These are phyloP conservation scores for Ustilago nuda DNA, from an alignment of 1,284 basidiomycete species.

Conservation along the genomic window DNA sequence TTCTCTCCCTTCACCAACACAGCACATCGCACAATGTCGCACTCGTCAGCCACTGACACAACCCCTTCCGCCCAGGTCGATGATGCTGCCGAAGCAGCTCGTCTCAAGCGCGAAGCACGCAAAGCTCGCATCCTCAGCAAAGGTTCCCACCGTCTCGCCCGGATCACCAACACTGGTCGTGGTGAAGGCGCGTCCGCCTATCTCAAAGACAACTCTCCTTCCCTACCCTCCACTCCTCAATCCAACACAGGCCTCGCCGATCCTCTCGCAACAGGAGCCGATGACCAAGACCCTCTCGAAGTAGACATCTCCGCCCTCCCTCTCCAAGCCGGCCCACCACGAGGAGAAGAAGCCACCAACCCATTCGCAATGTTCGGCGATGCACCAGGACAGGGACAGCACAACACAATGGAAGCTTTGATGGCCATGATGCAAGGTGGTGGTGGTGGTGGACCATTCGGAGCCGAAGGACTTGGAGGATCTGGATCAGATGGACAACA, in stretches of 20 bases:
- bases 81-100: slow-evolving; percentile 60
- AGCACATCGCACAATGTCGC: slow-evolving; percentile 25
- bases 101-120: slow-evolving; percentile 64
- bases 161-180: slow-evolving; percentile 66
- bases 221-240: slow-evolving; percentile 8
- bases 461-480: neutral
- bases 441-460: neutral
- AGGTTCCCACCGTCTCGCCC: slow-evolving; percentile 65
- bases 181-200: slow-evolving; percentile 59
- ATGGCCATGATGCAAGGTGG: slow-evolving; percentile 56
- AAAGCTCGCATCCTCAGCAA: slow-evolving; percentile 65
- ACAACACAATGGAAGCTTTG: slow-evolving; percentile 48
- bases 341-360: slow-evolving; percentile 29
- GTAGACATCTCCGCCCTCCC: slow-evolving; percentile 49
- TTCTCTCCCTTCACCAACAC: neutral
- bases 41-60: slow-evolving; percentile 9
- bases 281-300: slow-evolving; percentile 59
- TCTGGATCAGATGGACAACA: slow-evolving; percentile 16
- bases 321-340: slow-evolving; percentile 6
- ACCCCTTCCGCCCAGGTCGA: slow-evolving; percentile 3
- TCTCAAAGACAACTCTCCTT: slow-evolving; percentile 50
- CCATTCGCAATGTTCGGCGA: slow-evolving; percentile 43
- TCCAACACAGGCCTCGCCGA: neutral
- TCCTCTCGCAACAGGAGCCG: slow-evolving; percentile 6
- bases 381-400: slow-evolving; percentile 7